Evolutionary conservation across 2,329 filamentous ascomycete species (phyloP).

Genomic region (Penicillium sp.): DNA sequence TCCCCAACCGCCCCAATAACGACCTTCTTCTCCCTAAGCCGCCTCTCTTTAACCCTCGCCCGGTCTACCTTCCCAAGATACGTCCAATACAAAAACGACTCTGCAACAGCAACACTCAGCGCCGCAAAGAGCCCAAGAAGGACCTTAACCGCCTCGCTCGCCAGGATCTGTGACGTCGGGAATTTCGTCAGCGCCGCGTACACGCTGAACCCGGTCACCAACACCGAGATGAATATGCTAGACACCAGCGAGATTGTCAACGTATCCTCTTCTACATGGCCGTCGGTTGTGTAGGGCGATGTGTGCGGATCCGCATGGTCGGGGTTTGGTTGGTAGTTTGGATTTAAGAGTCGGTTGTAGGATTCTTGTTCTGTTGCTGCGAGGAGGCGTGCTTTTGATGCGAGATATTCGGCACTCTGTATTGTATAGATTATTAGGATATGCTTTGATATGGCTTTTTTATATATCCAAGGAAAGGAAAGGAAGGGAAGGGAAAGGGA

Average conservation of each 20-base stretch:
- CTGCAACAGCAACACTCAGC: conserved; percentile 39
- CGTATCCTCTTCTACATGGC: conserved; percentile 22
- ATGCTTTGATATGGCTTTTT: neutral
- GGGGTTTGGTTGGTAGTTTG: conserved; percentile 48
- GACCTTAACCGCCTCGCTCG: conserved; percentile 32
- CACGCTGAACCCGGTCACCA: conserved; percentile 51
- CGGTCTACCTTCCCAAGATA: conserved; percentile 39
- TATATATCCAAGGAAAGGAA: neutral
- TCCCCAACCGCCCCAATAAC: conserved; percentile 9
- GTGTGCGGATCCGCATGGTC: conserved; percentile 34
- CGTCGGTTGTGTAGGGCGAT: neutral
- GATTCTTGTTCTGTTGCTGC: conserved; percentile 70
- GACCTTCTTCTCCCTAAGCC: conserved; percentile 31
- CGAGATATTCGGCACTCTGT: conserved; percentile 69
- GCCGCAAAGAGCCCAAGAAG: conserved; percentile 35
- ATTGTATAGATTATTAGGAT: neutral
- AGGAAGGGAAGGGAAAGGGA: neutral
- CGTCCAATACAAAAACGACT: conserved; percentile 40
- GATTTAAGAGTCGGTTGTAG: conserved; percentile 66
- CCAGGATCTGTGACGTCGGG: conserved; percentile 27
- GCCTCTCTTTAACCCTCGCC: conserved; percentile 33
- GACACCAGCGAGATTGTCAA: conserved; percentile 57
- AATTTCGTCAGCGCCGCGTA: conserved; percentile 38
- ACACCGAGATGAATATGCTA: conserved; percentile 79
- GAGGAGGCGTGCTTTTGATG: conserved; percentile 75